Evolutionary conservation across 306 rosid genomes (phyloP), one percentile per base, ranked within the genome.

Genomic region (Castanea mollissima): DNA sequence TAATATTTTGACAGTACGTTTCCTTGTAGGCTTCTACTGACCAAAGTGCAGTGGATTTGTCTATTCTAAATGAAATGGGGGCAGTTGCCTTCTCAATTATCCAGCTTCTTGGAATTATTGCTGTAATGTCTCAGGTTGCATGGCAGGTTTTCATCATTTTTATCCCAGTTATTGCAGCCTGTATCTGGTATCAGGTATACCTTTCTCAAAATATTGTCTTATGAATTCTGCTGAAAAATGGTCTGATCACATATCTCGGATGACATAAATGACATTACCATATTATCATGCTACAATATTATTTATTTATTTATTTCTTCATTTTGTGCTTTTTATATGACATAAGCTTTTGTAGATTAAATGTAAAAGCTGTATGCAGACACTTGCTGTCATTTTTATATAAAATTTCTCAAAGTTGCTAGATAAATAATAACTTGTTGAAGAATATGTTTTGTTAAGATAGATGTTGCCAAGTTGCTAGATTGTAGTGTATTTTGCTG

Each of bases 131-230:
- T 21, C 86, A 81, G 75, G 90, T 82, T 80, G 85, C 88, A 8
- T 88, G 88, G 92, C 90, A 86, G 63, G 85, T 88, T 76, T 88
- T 88, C 81, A 29, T 88, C 56, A 69, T 88, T 44, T 88, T 88
- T 74, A 82, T 88, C 80, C 92, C 88, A 23, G 85, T 88, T 32
- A 75, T 83, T 70, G 81, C 85, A 11, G 32, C 75, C 69, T 78
- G 82, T 77, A 74, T 88, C 44, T 83, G 91, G 91, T 88, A 79
- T 74, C 86, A 86, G 88, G 90, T 88, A 35, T 35, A 35, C 41
- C 41, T 35, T 6, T 35, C 41, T 72, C 29, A 0, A 19, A 62
- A 9, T 64, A 46, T 55, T 55, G 12, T 21, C 16, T 44, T 62
- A 16, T 56, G 11, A 12, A 6, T 56, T 55, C 16, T 13, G 11